Base-by-base conservation (phyloP, 805 yeast genomes). In the Ascoidea tarda region DNA sequence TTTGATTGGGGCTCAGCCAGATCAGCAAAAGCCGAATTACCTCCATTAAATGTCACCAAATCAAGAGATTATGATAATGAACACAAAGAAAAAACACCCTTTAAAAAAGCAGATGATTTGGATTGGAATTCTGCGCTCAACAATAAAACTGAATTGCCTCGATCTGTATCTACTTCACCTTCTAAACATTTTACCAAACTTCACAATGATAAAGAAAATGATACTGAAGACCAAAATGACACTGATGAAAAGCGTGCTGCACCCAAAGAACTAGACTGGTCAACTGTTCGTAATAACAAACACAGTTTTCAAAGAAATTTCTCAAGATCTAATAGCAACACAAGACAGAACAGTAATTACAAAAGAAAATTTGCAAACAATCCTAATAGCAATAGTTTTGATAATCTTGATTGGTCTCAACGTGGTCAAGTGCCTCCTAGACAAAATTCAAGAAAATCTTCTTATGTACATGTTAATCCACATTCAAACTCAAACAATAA, bases 211-310 rank as follows among this genome's bases (percentile, higher is more conserved):
- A 16, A n/a, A 16, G 51, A 50, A 14, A 46, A 28, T n/a, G 32
- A 49, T 14, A 4, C 14, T 14, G 16, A 32, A 42, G 16, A 5
- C 33, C 14, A 49, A 49, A 32, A 16, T 28, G 2, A n/a, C 28
- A 28, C 8, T 32, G 16, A 31, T 28, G 32, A 48, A 32, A 16
- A 12, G 31, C 10, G 6, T 14, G 31, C 16, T 31, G 16, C 21
- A 16, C 6, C 53, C 14, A 46, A 48, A 16, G 51, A 78, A 38
- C 67, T 80, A 52, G 87, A 84, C 66, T 81, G 87, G 82, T 69
- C 73, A 56, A 61, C 65, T 38, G 44, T 14, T 38, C 44, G 44
- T 38, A 38, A 8, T 38, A 14, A 14, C 28, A 21, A 21, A 21
- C 28, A 21, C 28, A 21, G 28, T 21, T 21, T 21, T 21, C 28